Percentiles rank a stretch among this genome's conserved stretches.
Conservation (phyloP, 495 filamentous ascomycete species). For the Tuber indicum region DNA sequence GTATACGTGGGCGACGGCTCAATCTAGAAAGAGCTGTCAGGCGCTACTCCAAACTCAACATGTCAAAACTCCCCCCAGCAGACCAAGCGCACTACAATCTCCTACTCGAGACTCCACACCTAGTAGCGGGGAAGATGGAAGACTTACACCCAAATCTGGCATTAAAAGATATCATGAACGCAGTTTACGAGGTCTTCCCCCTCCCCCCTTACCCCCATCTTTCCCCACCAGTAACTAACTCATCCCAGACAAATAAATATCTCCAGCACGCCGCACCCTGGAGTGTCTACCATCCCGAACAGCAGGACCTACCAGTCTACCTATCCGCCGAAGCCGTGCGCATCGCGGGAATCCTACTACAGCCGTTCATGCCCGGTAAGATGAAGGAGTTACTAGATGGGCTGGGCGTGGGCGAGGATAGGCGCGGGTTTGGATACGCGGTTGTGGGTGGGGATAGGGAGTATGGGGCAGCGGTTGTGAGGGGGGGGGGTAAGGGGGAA, state of each 20-base stretch:
- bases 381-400: slow-evolving; percentile 65
- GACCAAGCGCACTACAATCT: not conserved
- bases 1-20: slow-evolving; percentile 64
- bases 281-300: slow-evolving; percentile 42
- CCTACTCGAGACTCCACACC: not conserved
- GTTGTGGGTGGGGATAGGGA: slow-evolving; percentile 54
- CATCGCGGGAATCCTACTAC: slow-evolving; percentile 73
- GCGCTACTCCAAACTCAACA: not conserved
- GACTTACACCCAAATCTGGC: slow-evolving; percentile 58
- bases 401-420: slow-evolving; percentile 61
- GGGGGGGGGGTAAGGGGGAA: not conserved
- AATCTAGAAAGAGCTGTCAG: slow-evolving; percentile 50
- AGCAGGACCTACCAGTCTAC: slow-evolving; percentile 49
- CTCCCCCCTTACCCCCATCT: not conserved
- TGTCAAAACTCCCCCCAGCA: not conserved
- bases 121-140: slow-evolving; percentile 52
- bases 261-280: slow-evolving; percentile 57
- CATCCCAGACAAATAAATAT: slow-evolving; percentile 62
- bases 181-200: slow-evolving; percentile 47
- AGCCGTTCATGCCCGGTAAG: slow-evolving; percentile 87
- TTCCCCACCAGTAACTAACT: not conserved
- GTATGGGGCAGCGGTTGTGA: slow-evolving; percentile 50
- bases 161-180: slow-evolving; percentile 59
- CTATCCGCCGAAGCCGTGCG: slow-evolving; percentile 70
- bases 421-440: slow-evolving; percentile 54